Conservation (phyloP, 2,329 filamentous ascomycete genomes). For the Macrophomina tecta region DNA sequence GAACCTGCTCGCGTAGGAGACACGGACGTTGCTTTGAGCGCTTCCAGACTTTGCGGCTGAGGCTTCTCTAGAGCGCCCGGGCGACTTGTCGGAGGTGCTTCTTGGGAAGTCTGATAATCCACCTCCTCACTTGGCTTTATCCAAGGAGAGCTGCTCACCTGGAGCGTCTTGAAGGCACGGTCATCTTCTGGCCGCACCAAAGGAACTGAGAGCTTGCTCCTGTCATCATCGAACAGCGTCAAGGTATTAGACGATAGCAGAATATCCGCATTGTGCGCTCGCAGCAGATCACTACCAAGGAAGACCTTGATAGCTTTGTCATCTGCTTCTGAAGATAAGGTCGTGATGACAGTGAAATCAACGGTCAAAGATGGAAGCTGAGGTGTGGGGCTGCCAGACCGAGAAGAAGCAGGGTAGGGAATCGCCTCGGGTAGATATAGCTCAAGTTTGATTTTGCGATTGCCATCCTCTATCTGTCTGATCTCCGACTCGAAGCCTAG, state of each 20-base stretch:
- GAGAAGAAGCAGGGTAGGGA: slow-evolving; percentile 75
- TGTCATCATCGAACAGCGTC: slow-evolving; percentile 83
- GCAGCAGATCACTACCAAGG: slow-evolving; percentile 85
- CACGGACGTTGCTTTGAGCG: slow-evolving; percentile 5
- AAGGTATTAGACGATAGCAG: slow-evolving; percentile 91
- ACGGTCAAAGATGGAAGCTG: slow-evolving; percentile 83
- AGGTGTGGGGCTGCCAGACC: slow-evolving; percentile 73
- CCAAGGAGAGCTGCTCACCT: slow-evolving; percentile 56
- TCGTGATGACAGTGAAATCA: slow-evolving; percentile 74
- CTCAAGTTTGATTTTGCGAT: slow-evolving; percentile 73
- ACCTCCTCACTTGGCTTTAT: neutral
- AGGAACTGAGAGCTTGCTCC: slow-evolving; percentile 85
- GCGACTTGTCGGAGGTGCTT: slow-evolving; percentile 7
- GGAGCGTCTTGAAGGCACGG: slow-evolving; percentile 76
- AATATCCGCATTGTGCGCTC: slow-evolving; percentile 86
- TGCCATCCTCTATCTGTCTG: slow-evolving; percentile 68
- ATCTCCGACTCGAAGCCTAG: slow-evolving; percentile 73
- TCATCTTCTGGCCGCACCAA: slow-evolving; percentile 93
- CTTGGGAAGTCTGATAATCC: slow-evolving; percentile 4
- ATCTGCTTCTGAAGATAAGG: slow-evolving; percentile 51
- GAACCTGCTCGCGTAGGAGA: slow-evolving; percentile 16
- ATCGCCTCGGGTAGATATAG: slow-evolving; percentile 93
- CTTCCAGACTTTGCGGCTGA: slow-evolving; percentile 23
- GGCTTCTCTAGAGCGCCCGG: neutral
- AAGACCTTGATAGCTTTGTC: slow-evolving; percentile 78